Evolutionary conservation across 306 rosid species (phyloP), one percentile per base, ranked within the genome.

Genomic region (Senna siamea): DNA sequence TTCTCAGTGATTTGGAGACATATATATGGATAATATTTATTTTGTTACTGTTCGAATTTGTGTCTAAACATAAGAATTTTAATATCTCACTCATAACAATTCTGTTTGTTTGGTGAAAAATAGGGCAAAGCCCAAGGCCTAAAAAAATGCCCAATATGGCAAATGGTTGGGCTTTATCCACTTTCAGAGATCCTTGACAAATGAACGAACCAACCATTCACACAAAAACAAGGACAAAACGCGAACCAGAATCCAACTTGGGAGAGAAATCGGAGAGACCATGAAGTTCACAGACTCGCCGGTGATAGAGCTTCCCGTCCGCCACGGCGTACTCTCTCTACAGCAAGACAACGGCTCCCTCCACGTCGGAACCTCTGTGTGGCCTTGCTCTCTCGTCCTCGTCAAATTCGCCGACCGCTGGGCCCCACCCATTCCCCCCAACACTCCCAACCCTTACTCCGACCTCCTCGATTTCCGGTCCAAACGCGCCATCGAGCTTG

Each of bases 231-330:
- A 44, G 53, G 53, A 14, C 53, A 4, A 15, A 47, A 47, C 19
- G 19, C 2, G 53, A 47, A 47, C 6, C 60, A 23, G 20, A 23
- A 23, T 55, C 35, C 28, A 60, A 38, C 63, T 23, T 48, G 2
- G 57, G 18, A 41, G 2, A 32, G n/a, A 46, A 35, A 47, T 35
- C 43, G 22, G 9, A 28, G 5, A 15, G 9, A 15, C 14, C 2
- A 93, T 93, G 98, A 93, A 89, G 93, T 90, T 93, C 88, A 93
- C 89, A 38, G 96, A 87, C 70, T 93, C 97, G 47, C 97, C 97
- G 55, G 89, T 81, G 26, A 75, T 93, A 15, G 90, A 93, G 71
- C 97, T 93, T 2, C 82, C 89, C 26, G 97, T 93, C 12, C 80
- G 85, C n/a, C 46, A 44, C 78, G 44, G 79, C 84, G 77, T 76